Evolutionary conservation across 352 stramenopile genomes (phyloP), one percentile per base, ranked within the genome.

Genomic region (Phytophthora nicotianae): DNA sequence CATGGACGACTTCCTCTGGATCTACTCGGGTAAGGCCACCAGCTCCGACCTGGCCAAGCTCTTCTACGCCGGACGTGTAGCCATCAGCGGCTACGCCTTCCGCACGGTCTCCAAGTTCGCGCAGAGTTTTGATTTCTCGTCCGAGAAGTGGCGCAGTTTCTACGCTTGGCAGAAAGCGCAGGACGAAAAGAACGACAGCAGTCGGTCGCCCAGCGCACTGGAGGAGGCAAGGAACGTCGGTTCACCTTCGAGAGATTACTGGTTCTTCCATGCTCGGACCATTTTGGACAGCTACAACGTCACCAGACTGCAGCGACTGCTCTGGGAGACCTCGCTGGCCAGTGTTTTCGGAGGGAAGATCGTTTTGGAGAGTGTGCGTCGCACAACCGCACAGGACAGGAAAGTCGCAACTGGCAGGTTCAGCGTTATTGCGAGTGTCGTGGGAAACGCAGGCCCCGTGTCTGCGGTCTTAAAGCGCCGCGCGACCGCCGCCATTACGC

Each of bases 121-220:
- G 5, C 81, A 90, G 57, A 93, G 83, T 68, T 96, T 96, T 51
- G 87, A 96, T 49, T 96, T 91, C 45, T 90, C 87, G 46, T 89
- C 80, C 13, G 79, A 94, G 0, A 85, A 84, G 63, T 96, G 87
- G 87, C 68, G 59, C 29, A 83, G 68, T 9, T 96, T 91, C 45
- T 96, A 96, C 68, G 47, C 72, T 16, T 90, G 78, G 80, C 66
- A 74, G 24, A 70, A 83, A 42, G 53, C 60, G 24, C 65, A 84
- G 41, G 64, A 87, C 20, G 60, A 80, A 42, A 68, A 60, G 47
- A 69, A 80, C 20, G 56, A 72, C 37, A 37, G 19, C 24, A 59
- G 58, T 3, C 62, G 78, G 5, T 77, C 78, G 5, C 64, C 66
- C 1, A 75, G 52, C 9, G 70, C 72, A 0, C 48, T 75, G 1